Evolutionary conservation across 768 basidiomycete genomes (phyloP).

Genomic region (Pholiota molesta): DNA sequence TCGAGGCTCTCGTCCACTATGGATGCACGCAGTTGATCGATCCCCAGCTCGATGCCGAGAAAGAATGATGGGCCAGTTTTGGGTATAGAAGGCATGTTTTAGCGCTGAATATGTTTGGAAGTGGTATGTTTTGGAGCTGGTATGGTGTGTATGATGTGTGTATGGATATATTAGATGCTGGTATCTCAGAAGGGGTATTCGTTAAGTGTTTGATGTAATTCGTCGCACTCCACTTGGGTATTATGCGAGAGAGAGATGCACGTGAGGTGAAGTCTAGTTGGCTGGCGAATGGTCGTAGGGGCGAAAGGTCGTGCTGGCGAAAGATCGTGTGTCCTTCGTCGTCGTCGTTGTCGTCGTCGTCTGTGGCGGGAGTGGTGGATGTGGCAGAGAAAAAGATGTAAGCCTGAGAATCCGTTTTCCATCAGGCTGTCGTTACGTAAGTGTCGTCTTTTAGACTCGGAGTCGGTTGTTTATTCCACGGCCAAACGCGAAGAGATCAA

Average conservation of each 20-base stretch:
- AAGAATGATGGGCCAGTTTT: constrained; percentile 61
- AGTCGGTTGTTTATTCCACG: background rate
- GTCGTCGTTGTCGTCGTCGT: constrained; percentile 3
- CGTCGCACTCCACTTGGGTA: constrained; percentile 12
- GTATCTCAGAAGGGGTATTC: constrained; percentile 22
- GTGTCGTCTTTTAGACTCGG: background rate
- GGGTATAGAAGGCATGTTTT: constrained; percentile 42
- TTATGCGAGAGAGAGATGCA: constrained; percentile 24
- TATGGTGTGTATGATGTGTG: constrained; percentile 6
- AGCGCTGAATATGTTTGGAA: background rate
- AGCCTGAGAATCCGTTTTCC: constrained; percentile 1
- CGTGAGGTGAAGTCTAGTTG: constrained; percentile 29
- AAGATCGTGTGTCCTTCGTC: constrained; percentile 10
- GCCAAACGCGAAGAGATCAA: background rate
- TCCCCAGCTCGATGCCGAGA: constrained; percentile 84
- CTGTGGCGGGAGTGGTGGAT: background rate
- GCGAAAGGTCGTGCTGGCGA: background rate
- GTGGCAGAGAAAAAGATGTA: constrained; percentile 1
- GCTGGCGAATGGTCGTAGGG: background rate
- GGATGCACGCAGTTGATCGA: constrained; percentile 82
- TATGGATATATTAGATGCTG: constrained; percentile 34
- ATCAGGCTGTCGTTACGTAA: background rate
- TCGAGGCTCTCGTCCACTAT: constrained; percentile 84
- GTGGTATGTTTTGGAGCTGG: constrained; percentile 35
- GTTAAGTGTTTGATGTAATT: constrained; percentile 13